Base-by-base conservation (phyloP, 208 protist genomes). In the Wallacemonas sp. region DNA sequence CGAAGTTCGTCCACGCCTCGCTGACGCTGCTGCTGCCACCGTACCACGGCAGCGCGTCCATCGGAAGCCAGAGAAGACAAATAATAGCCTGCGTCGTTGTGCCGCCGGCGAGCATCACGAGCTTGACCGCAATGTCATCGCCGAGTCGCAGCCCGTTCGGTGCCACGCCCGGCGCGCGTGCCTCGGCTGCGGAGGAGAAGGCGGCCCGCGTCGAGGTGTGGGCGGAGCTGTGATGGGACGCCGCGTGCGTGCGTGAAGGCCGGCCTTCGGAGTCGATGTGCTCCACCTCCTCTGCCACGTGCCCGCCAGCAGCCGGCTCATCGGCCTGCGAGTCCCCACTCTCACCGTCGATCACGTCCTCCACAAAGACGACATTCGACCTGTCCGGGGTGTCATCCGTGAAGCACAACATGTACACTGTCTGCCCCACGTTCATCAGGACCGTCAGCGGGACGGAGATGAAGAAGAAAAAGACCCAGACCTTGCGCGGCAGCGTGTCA, bases 381-480 rank as follows among this genome's bases (percentile, higher is more conserved):
- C 49, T 63, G 21, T 76, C 67, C 12, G 65, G 38, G 11, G 47
- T 58, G 30, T 58, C 52, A 48, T 76, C 56, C 0, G 86, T 90
- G 71, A 84, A 91, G 17, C 72, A 61, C 36, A 86, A 70, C 84
- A 93, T 90, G 65, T 91, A 93, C 55, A 82, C 61, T 2, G 77
- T 84, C 68, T 95, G 89, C 69, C 68, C 74, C 29, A 87, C 72
- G 54, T 95, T 92, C 78, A 92, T 71, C 39, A 93, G 54, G 8
- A 88, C 83, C 19, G 67, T 85, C 12, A 78, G 78, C 2, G 83
- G 80, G 0, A 93, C 80, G 12, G 84, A 88, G n/a, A 90, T 41
- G 29, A 88, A 90, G 44, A 86, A 95, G 21, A 93, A 69, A 29
- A 90, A 4, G 55, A 81, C 80, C 86, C 74, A 95, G 38, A 38